A percentile compares a stretch with the other conserved stretches of the same genome.
These are phyloP conservation scores for Smallanthus sonchifolius DNA, from an alignment of 129 eudicot species.

Conservation along the genomic window DNA sequence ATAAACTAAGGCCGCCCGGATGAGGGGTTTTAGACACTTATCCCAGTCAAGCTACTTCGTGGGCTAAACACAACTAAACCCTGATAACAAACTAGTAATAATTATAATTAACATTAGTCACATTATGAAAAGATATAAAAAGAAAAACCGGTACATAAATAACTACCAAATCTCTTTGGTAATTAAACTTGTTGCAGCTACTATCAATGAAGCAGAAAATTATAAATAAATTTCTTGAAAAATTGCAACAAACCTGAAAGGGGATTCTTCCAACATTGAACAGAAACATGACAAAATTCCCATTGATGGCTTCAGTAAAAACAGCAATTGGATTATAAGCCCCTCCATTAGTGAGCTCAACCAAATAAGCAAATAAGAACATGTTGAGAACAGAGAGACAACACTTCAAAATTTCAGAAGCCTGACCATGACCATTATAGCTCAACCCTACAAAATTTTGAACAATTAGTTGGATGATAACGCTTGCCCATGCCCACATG, in stretches of 20 bases:
- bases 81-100: no score
- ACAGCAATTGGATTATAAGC: slow-evolving; percentile 68
- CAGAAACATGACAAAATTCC: slow-evolving; percentile 41
- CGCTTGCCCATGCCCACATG: slow-evolving; percentile 83
- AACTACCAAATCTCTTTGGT: no score
- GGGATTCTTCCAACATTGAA: slow-evolving; percentile 81
- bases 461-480: slow-evolving; percentile 40
- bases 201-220: background rate
- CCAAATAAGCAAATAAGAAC: slow-evolving; percentile 60
- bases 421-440: slow-evolving; percentile 4
- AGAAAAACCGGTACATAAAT: no score
- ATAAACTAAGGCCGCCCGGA: no score
- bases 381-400: slow-evolving; percentile 43
- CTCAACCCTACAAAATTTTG: slow-evolving; percentile 36
- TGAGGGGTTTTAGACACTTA: no score
- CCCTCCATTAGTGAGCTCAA: slow-evolving; percentile 52
- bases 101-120: no score
- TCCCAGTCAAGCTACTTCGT: no score
- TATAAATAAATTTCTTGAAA: background rate
- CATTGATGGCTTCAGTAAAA: slow-evolving; percentile 53
- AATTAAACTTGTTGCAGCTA: no score
- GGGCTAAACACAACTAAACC: no score
- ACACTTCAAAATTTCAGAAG: slow-evolving; percentile 43
- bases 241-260: slow-evolving; percentile 57
- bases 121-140: no score